These are phyloP conservation scores for Hymenotorrendiella dingleyae DNA, from an alignment of 2,329 filamentous ascomycete species.

Conservation along the genomic window DNA sequence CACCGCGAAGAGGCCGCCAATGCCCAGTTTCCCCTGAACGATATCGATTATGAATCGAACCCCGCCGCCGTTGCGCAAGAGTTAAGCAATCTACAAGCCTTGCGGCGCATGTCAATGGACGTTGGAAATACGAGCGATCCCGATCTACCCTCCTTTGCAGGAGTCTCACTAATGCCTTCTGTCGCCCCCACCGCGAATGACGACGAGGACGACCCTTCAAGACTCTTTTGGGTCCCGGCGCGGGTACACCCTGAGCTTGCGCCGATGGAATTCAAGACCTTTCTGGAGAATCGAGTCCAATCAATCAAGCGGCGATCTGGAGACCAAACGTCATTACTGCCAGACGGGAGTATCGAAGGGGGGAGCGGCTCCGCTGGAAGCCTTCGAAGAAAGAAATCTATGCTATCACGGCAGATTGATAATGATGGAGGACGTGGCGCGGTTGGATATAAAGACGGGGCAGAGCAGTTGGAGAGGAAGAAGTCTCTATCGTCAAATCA, in stretches of 20 bases:
- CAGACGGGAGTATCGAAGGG: slow-evolving; percentile 44
- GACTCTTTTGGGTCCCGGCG: slow-evolving; percentile 93
- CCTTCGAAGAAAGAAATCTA: slow-evolving; percentile 84
- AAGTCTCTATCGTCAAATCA: slow-evolving; percentile 50
- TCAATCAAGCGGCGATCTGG: slow-evolving; percentile 81
- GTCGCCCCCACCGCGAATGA: slow-evolving; percentile 66
- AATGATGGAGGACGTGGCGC: slow-evolving; percentile 52
- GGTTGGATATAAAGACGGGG: slow-evolving; percentile 73
- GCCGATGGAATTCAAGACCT: slow-evolving; percentile 93
- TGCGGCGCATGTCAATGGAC: slow-evolving; percentile 74
- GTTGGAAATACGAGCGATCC: slow-evolving; percentile 59
- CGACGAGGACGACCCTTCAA: slow-evolving; percentile 81
- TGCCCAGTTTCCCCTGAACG: slow-evolving; percentile 60
- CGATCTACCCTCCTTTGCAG: slow-evolving; percentile 68
- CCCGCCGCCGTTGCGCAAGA: slow-evolving; percentile 67
- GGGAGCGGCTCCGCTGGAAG: slow-evolving; percentile 50
- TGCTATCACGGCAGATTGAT: slow-evolving; percentile 89
- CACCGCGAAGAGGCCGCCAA: slow-evolving; percentile 44
- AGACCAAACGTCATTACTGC: slow-evolving; percentile 60
- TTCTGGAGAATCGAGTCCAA: slow-evolving; percentile 88
- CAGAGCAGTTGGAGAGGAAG: slow-evolving; percentile 71
- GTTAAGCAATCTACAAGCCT: slow-evolving; percentile 66
- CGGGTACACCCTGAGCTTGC: slow-evolving; percentile 91
- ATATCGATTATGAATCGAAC: slow-evolving; percentile 69
- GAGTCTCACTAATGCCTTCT: slow-evolving; percentile 59